Base-by-base conservation (phyloP, 805 yeast genomes). In the Cyberlindnera samutprakarnensis region DNA sequence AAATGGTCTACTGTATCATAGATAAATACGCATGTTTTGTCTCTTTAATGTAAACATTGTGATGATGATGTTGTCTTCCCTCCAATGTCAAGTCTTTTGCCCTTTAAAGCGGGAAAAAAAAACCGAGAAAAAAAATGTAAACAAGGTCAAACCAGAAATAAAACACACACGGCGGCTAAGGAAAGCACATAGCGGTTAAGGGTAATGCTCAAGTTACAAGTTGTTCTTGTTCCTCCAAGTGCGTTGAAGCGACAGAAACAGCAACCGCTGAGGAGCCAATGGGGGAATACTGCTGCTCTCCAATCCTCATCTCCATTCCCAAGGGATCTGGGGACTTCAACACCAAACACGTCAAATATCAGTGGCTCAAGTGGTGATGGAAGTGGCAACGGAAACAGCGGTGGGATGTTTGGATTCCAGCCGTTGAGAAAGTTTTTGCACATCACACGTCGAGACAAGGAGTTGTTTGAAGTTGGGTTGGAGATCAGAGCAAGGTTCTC, bases 401-500 rank as follows among this genome's bases (percentile, higher is more conserved):
- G 24, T 12, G n/a, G 12, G 14, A 25, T 22, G 16, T 14, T 13
- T 13, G 44, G 22, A 11, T 43, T 42, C 35, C 55, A 28, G 45
- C 23, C 24, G 16, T 49, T 44, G 38, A 62, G 64, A 47, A 75
- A 76, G 52, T 79, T 84, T 46, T 64, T 84, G 14, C 84, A 78
- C 47, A 63, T 84, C 33, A 74, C 86, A 0, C 58, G 62, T 5
- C 65, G 71, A 7, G 41, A 59, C 0, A 63, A 66, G 33, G 51
- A 70, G 2, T 53, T 84, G 25, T 54, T 60, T 7, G 60, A 61
- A 1, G 67, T 81, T 12, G 64, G 75, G 13, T 54, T 61, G 5
- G 85, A 76, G 34, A 66, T 83, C 15, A 50, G 60, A n/a, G 53
- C 51, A 6, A 65, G 85, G 37, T 78, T 75, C 47, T 51, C 61